Evolutionary conservation across 257 asterid genomes (phyloP).

Genomic region (Jasminum sambac): DNA sequence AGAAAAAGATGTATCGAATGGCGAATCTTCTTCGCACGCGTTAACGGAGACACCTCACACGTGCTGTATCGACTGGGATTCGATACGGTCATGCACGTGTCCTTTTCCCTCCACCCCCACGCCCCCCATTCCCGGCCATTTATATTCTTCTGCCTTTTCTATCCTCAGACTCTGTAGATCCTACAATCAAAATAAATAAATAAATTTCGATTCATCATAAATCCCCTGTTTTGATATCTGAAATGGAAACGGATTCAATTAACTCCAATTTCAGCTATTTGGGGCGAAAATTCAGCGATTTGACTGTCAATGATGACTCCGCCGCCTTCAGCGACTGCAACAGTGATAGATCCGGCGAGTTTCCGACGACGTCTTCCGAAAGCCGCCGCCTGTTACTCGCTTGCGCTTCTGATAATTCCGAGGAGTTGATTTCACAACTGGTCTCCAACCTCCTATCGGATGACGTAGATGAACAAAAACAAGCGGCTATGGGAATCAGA

Average conservation of each 20-base stretch:
- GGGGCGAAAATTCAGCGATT: conserved; percentile 61
- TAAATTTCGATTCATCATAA: neutral
- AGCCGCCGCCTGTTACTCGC: conserved; percentile 70
- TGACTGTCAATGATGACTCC: conserved; percentile 48
- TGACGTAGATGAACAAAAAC: conserved; percentile 59
- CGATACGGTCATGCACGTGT: conserved; percentile 70
- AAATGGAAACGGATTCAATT: conserved; percentile 65
- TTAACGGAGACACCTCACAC: conserved; percentile 62
- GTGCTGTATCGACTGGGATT: conserved; percentile 55
- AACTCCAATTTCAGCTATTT: conserved; percentile 53
- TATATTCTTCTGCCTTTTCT: conserved; percentile 40
- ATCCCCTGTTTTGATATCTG: conserved; percentile 4
- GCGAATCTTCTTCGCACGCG: conserved; percentile 61
- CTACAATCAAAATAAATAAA: conserved; percentile 1
- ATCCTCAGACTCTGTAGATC: conserved; percentile 3
- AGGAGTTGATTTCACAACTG: conserved; percentile 64
- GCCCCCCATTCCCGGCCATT: conserved; percentile 10
- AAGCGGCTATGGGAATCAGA: conserved; percentile 81
- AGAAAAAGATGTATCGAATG: conserved; percentile 16
- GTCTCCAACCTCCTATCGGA: conserved; percentile 65
- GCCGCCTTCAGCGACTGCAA: conserved; percentile 96
- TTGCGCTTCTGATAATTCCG: conserved; percentile 71
- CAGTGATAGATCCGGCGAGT: conserved; percentile 96
- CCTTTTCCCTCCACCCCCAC: conserved; percentile 18
- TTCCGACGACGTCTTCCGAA: conserved; percentile 60